Base-by-base conservation (phyloP, 2,329 filamentous ascomycete species). In the Thielaviopsis musarum region DNA sequence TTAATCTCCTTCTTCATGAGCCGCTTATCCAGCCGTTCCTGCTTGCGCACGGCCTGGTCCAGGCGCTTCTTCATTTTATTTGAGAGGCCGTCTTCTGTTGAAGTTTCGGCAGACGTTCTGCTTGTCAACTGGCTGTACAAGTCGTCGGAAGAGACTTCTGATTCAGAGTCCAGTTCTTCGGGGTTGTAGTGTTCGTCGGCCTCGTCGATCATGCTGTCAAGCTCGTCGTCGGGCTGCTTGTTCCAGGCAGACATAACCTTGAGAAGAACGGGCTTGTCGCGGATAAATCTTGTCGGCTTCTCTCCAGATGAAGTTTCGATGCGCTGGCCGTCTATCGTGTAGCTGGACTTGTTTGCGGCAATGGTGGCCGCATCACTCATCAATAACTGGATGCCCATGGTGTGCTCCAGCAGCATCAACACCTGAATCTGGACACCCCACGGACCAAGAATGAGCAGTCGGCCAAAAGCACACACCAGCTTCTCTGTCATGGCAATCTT, bases 381-480 rank as follows among this genome's bases (percentile, higher is more conserved):
- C 64, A 73, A 67, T 57, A 81, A 79, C 38, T 84, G 81, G 51
- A 95, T 78, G 54, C 81, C 79, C 82, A 91, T 91, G 0, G 89
- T 87, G 70, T 95, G 84, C 64, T 89, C 78, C n/a, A 94, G 71
- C 21, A 96, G 74, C 48, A 80, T 80, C 22, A 95, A 77, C 1
- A 95, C 75, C 65, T 88, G 81, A 63, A 85, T 81, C 69, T 79
- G 83, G 65, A 93, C 84, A 56, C 75, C 70, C 19, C 79, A 74
- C 12, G 77, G 73, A 17, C 86, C 82, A 56, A 84, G 72, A 22
- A 90, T 72, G n/a, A 97, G 74, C 2, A 95, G 65, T 41, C 84
- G 78, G 5, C 84, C 89, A 87, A 97, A 95, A 30, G 86, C 77
- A 66, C 82, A 85, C 3, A 94, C 85, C 21, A 97, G 74, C 59